phyloP scores from a whole-genome alignment of 1,139 yeast species.

The Pichia norvegensis region DNA sequence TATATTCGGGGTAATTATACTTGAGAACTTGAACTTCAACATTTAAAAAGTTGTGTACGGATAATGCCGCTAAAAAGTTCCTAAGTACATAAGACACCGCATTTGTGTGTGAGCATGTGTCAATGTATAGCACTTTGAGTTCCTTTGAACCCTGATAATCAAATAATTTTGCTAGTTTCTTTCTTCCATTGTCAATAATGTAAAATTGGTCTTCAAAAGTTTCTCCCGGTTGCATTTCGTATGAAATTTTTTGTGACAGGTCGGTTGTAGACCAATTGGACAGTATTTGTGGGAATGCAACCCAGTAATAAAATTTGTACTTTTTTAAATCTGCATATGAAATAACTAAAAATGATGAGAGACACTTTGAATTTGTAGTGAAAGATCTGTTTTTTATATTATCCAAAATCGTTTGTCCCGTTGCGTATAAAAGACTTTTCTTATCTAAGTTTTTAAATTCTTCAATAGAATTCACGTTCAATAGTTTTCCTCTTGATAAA shows the following conservation, averaged over 20 bases:
- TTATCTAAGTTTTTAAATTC: conserved; percentile 70
- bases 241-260: conserved; percentile 4
- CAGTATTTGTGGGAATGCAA: conserved; percentile 63
- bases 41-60: conserved; percentile 31
- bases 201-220: conserved; percentile 19
- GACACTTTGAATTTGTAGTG: conserved; percentile 32
- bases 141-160: conserved; percentile 1
- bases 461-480: conserved; percentile 76
- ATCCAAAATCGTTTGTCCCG: conserved; percentile 31
- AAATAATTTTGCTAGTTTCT: conserved; percentile 15
- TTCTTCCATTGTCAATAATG: conserved; percentile 15
- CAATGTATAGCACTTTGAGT: conserved; percentile 45
- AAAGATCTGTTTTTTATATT: conserved; percentile 30
- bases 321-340: conserved; percentile 84
- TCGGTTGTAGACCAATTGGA: conserved; percentile 35
- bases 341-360: conserved; percentile 49
- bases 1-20: conserved; percentile 16
- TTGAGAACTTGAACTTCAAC: conserved; percentile 38
- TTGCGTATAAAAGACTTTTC: conserved; percentile 41
- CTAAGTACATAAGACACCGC: conserved; percentile 57
- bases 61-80: conserved; percentile 56
- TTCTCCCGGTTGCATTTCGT: conserved; percentile 15
- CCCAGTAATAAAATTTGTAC: conserved; percentile 84
- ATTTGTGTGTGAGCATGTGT: conserved; percentile 43
- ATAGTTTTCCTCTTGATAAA: conserved; percentile 28